Evolutionary conservation across 208 protist species (phyloP), one percentile per base, ranked within the genome.

Genomic region (Trypanosoma cruzi): DNA sequence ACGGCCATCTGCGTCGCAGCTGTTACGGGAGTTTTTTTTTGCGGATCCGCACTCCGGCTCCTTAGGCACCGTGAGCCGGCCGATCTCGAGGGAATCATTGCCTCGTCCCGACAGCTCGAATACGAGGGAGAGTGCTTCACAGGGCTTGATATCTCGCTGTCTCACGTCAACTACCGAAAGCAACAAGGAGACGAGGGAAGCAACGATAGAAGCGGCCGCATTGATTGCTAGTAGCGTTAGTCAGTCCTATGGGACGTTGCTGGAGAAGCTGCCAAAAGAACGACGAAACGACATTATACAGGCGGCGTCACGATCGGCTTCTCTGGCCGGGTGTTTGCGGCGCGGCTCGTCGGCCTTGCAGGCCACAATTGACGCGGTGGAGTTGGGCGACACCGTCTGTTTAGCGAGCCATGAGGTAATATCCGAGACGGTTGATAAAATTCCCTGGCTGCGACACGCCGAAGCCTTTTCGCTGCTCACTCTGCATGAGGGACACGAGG

Each of bases 401-500:
- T 67, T 75, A 6, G 53, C 55, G 49, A 80, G 75, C 10, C 73
- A 71, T 24, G 40, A 76, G 16, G 73, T 79, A 52, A 57, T 86
- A 22, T 54, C 54, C 10, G 74, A 75, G n/a, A 68, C 83, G 16
- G 63, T 92, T 24, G 77, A 74, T 26, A 62, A 73, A 36, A 75
- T 89, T 26, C 88, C 88, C 34, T 93, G 88, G 88, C 58, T 93
- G 67, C 75, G 76, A 31, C 74, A 93, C 63, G 82, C 85, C 0
- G 83, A 81, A 10, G 85, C 74, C 34, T 93, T 93, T 64, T 90
- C 81, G 13, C 77, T 80, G 32, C 69, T 93, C 32, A 63, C 70
- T 20, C 75, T 93, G 44, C 73, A 59, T 26, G 67, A 75, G 24
- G 81, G 80, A 65, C 74, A 68, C n/a, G 76, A 90, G 53, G 73